phyloP scores from a whole-genome alignment of 1,284 basidiomycete genomes.

The Ustilago cynodontis region DNA sequence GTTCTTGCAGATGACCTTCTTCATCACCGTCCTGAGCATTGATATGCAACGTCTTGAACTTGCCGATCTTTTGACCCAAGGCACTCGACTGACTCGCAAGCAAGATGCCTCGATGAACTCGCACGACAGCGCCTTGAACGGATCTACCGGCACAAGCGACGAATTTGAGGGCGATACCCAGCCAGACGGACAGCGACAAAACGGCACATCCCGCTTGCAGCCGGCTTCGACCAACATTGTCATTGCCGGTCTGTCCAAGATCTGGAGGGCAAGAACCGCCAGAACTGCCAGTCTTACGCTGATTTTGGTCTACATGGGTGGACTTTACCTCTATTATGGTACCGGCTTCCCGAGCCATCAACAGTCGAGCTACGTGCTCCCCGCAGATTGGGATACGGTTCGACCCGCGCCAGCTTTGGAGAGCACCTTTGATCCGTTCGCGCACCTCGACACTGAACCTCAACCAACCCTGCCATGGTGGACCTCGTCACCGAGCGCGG shows the following conservation, averaged over 20 bases:
- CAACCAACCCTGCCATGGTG: slow-evolving; percentile 55
- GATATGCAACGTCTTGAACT: slow-evolving; percentile 86
- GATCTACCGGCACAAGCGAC: slow-evolving; percentile 12
- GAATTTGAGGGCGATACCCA: slow-evolving; percentile 10
- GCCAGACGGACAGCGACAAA: slow-evolving; percentile 17
- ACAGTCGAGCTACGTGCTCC: slow-evolving; percentile 35
- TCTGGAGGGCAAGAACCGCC: slow-evolving; percentile 76
- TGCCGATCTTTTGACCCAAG: slow-evolving; percentile 60
- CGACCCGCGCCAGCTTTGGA: slow-evolving; percentile 12
- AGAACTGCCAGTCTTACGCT: slow-evolving; percentile 83
- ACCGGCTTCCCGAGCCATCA: slow-evolving; percentile 54
- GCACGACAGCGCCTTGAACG: slow-evolving; percentile 22
- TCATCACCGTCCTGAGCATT: slow-evolving; percentile 87
- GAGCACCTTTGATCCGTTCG: slow-evolving; percentile 55
- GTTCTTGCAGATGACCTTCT: slow-evolving; percentile 93
- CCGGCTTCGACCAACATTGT: slow-evolving; percentile 29
- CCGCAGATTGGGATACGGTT: slow-evolving; percentile 33
- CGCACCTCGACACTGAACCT: slow-evolving; percentile 41
- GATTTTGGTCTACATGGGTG: slow-evolving; percentile 53
- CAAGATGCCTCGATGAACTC: slow-evolving; percentile 13
- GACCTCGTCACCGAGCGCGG: slow-evolving; percentile 66
- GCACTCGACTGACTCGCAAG: slow-evolving; percentile 39
- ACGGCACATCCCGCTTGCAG: background rate
- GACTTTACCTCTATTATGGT: slow-evolving; percentile 64
- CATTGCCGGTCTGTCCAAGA: slow-evolving; percentile 27